Percentiles rank a stretch among this genome's conserved stretches.
Evolutionary conservation across 2,329 filamentous ascomycete species (phyloP).

Genomic region (Lecanicillium sp.): DNA sequence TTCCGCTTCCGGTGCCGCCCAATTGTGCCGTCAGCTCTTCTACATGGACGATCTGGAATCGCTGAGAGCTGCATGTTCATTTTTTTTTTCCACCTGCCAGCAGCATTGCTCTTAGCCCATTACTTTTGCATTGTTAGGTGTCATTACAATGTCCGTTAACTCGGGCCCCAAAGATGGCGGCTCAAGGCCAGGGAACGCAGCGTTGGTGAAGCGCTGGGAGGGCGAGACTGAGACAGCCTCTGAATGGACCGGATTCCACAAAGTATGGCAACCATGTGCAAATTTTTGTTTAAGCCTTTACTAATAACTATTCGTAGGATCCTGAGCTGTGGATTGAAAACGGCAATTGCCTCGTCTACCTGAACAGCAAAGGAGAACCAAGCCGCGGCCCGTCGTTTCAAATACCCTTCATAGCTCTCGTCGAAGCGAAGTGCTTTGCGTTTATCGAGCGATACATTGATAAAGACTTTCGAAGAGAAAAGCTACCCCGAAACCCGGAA

Average conservation of each 20-base stretch:
- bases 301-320: neutral
- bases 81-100: too few relatives aligned
- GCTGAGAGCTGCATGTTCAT: too few relatives aligned
- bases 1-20: too few relatives aligned
- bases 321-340: conserved; percentile 57
- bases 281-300: too few relatives aligned
- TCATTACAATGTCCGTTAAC: too few relatives aligned
- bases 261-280: too few relatives aligned
- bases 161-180: too few relatives aligned
- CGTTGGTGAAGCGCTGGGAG: conserved; percentile 4
- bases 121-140: too few relatives aligned
- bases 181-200: too few relatives aligned
- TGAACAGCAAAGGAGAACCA: conserved; percentile 59
- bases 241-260: conserved; percentile 5
- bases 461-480: conserved; percentile 17
- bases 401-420: conserved; percentile 49
- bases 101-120: too few relatives aligned
- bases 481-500: conserved; percentile 14
- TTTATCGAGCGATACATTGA: conserved; percentile 47
- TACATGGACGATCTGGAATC: too few relatives aligned
- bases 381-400: conserved; percentile 59
- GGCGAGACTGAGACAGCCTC: conserved; percentile 1
- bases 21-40: too few relatives aligned
- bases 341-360: conserved; percentile 62
- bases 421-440: conserved; percentile 49